Percentiles rank a stretch among this genome's conserved stretches.
These are phyloP conservation scores for Blumeria hordei DNA, from an alignment of 2,329 filamentous ascomycete genomes.

Conservation along the genomic window DNA sequence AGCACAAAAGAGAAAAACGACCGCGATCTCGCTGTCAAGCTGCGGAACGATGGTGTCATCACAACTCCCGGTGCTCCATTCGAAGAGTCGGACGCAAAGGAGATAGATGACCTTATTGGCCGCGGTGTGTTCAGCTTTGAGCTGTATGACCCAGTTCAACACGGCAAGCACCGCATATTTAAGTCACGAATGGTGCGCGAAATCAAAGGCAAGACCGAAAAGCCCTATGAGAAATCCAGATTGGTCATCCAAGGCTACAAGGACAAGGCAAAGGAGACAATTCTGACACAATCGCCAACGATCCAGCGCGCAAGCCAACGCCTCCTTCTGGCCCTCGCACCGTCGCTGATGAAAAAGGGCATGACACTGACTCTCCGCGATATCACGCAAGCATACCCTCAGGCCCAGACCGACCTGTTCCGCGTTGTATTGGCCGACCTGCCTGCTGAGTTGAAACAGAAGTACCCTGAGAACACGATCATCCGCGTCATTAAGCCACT, in stretches of 20 bases:
- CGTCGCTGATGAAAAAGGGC: neutral
- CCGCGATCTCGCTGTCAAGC: neutral
- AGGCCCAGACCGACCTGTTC: neutral
- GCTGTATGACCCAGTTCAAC: neutral
- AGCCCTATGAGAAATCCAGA: conserved; percentile 1
- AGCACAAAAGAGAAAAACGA: neutral
- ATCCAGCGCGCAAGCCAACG: conserved; percentile 3
- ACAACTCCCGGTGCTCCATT: neutral
- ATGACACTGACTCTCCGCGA: neutral
- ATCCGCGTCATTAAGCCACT: neutral
- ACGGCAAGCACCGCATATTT: neutral
- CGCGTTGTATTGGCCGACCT: neutral
- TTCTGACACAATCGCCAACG: conserved; percentile 4
- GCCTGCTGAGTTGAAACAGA: neutral
- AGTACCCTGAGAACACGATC: neutral
- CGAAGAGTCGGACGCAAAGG: neutral
- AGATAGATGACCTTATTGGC: neutral
- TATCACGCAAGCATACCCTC: conserved; percentile 1
- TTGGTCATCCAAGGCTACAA: conserved; percentile 3
- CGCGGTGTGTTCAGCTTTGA: neutral
- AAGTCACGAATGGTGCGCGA: neutral
- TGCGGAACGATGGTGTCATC: neutral
- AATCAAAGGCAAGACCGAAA: neutral
- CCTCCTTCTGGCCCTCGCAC: conserved; percentile 1
- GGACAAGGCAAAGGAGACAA: conserved; percentile 2